Conservation (phyloP, 495 filamentous ascomycete genomes). For the Penicillium cataractarum region DNA sequence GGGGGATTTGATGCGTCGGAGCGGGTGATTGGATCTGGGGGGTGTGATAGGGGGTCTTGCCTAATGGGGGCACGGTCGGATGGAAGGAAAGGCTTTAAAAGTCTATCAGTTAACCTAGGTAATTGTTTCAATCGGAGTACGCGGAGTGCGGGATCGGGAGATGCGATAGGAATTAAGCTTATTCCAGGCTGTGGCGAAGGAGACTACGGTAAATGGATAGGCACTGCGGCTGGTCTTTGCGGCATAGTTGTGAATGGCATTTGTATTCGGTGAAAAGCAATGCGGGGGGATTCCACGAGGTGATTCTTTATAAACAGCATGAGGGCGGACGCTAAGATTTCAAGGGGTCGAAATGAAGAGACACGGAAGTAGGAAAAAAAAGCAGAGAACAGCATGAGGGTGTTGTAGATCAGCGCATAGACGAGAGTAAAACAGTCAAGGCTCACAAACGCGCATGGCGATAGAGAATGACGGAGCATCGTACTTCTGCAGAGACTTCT, state of each 20-base stretch:
- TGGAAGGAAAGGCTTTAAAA: neutral
- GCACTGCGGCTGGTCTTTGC: neutral
- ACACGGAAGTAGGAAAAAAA: neutral
- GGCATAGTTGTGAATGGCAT: slow-evolving; percentile 3
- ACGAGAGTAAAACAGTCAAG: neutral
- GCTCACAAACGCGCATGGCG: neutral
- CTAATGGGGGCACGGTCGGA: neutral
- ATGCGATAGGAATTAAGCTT: neutral
- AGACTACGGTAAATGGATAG: neutral
- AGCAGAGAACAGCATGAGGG: neutral
- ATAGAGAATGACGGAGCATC: neutral
- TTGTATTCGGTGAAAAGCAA: slow-evolving; percentile 20
- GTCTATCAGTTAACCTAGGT: neutral
- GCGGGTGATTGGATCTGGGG: neutral
- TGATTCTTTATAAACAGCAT: slow-evolving; percentile 31
- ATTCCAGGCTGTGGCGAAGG: neutral
- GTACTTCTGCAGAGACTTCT: neutral
- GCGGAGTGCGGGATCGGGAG: neutral
- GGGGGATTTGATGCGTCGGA: neutral
- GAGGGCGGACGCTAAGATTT: slow-evolving; percentile 29
- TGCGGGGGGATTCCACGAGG: slow-evolving; percentile 11
- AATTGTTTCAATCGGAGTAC: neutral
- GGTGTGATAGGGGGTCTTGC: neutral
- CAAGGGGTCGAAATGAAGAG: slow-evolving; percentile 14
- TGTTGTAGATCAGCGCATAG: neutral